These are phyloP conservation scores for Sporopachydermia cereana DNA, from an alignment of 1,139 yeast genomes.

Conservation along the genomic window DNA sequence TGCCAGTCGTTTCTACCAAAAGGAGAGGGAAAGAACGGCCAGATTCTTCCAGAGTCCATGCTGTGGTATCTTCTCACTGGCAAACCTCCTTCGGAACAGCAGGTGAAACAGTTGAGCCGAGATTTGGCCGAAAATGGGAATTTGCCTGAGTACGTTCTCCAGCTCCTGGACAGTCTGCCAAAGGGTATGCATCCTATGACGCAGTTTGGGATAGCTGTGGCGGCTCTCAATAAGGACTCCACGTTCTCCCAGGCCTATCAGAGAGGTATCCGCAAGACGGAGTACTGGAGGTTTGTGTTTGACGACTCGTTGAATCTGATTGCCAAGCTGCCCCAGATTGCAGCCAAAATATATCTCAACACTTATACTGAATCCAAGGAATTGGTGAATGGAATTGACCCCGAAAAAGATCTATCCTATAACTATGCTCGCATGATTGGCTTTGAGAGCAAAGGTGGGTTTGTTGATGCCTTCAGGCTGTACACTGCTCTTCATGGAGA, in stretches of 20 bases:
- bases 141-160: constrained; percentile 79
- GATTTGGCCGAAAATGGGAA: constrained; percentile 78
- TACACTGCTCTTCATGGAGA: constrained; percentile 34
- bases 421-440: constrained; percentile 16
- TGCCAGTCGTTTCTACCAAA: constrained; percentile 31
- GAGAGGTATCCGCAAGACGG: constrained; percentile 72
- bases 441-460: constrained; percentile 5
- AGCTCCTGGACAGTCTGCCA: constrained; percentile 74
- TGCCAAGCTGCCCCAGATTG: constrained; percentile 86
- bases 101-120: constrained; percentile 62
- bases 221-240: constrained; percentile 85
- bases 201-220: constrained; percentile 85
- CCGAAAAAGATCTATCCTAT: constrained; percentile 20
- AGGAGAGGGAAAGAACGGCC: constrained; percentile 21
- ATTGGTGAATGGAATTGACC: constrained; percentile 16
- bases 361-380: constrained; percentile 37
- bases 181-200: constrained; percentile 94
- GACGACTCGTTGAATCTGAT: constrained; percentile 84
- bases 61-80: constrained; percentile 90
- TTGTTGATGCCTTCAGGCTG: constrained; percentile 30
- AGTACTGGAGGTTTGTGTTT: constrained; percentile 87
- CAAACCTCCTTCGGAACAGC: constrained; percentile 69
- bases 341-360: constrained; percentile 90
- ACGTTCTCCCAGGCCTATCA: constrained; percentile 88
- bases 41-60: constrained; percentile 69